phyloP scores from a whole-genome alignment of 345 rosid genomes.

The Dipteronia sinensis region DNA sequence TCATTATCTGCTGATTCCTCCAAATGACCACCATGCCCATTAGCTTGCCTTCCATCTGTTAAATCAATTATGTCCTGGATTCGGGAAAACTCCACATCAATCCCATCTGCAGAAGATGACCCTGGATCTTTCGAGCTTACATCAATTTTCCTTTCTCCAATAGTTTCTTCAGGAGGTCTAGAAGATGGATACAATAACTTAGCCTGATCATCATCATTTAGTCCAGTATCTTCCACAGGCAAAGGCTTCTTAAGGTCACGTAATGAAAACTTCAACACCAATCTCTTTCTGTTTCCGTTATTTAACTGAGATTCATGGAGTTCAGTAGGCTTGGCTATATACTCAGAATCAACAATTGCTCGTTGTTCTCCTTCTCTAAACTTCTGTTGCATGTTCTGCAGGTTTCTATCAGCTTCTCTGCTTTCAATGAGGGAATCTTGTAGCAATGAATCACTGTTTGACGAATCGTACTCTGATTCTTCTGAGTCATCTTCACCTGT shows the following conservation, averaged over 20 bases:
- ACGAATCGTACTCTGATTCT: conserved; percentile 55
- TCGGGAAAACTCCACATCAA: conserved; percentile 31
- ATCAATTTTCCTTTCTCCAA: conserved; percentile 33
- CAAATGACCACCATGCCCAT: conserved; percentile 27
- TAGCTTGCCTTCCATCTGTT: conserved; percentile 34
- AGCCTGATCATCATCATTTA: conserved; percentile 31
- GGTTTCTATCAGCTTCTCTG: conserved; percentile 46
- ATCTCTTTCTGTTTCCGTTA: conserved; percentile 60
- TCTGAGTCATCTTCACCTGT: conserved; percentile 59
- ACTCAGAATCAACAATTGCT: conserved; percentile 22
- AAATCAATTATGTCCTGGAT: conserved; percentile 34
- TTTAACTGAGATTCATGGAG: conserved; percentile 48
- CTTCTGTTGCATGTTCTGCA: conserved; percentile 38
- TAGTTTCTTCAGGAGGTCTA: conserved; percentile 35
- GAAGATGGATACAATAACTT: conserved; percentile 42
- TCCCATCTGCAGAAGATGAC: conserved; percentile 44
- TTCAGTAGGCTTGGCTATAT: conserved; percentile 36
- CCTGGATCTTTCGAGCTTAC: conserved; percentile 37
- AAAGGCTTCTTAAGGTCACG: conserved; percentile 58
- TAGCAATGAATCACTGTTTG: conserved; percentile 48
- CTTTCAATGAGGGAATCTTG: conserved; percentile 37
- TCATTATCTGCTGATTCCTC: conserved; percentile 43
- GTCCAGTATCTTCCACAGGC: conserved; percentile 40
- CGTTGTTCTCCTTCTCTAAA: conserved; percentile 29
- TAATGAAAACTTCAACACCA: conserved; percentile 74